These are phyloP conservation scores for Auriscalpium orientale DNA, from an alignment of 768 basidiomycete species.

Conservation along the genomic window DNA sequence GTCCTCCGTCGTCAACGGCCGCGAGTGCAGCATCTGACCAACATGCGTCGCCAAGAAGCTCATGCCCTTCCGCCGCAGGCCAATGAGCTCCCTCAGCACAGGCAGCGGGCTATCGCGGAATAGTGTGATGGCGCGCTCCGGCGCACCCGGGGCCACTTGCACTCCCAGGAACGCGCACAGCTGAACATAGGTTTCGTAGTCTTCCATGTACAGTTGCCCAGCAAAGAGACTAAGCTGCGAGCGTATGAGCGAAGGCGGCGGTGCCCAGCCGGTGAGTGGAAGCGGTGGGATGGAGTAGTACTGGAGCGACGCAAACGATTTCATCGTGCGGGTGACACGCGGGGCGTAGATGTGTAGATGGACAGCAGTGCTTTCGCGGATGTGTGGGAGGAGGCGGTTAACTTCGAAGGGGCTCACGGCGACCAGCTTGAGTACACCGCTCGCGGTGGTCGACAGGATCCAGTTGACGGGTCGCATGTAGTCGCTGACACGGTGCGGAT, in stretches of 20 bases:
- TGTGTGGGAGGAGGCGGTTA: conserved; percentile 1
- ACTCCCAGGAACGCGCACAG: conserved; percentile 6
- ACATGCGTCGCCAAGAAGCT: conserved; percentile 1
- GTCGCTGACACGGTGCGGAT: neutral
- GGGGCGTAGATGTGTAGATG: conserved; percentile 6
- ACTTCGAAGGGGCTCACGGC: conserved; percentile 3
- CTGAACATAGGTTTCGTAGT: conserved; percentile 4
- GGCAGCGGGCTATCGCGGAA: neutral
- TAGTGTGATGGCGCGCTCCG: neutral
- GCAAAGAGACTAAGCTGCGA: conserved; percentile 4
- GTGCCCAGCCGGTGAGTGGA: neutral
- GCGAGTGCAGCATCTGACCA: conserved; percentile 3
- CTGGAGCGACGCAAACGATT: conserved; percentile 5
- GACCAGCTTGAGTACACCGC: neutral
- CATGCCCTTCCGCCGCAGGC: conserved; percentile 4
- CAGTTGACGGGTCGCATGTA: conserved; percentile 9
- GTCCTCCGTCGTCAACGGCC: neutral
- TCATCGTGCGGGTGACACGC: neutral
- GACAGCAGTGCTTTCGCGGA: conserved; percentile 2
- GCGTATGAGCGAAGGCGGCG: neutral
- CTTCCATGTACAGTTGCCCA: conserved; percentile 11
- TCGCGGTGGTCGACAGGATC: conserved; percentile 1
- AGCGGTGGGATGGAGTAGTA: neutral
- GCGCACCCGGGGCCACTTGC: conserved; percentile 4
- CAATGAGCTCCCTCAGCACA: neutral